Evolutionary conservation across 169 alveolate genomes (phyloP).

Genomic region (Plasmodium reichenowi): DNA sequence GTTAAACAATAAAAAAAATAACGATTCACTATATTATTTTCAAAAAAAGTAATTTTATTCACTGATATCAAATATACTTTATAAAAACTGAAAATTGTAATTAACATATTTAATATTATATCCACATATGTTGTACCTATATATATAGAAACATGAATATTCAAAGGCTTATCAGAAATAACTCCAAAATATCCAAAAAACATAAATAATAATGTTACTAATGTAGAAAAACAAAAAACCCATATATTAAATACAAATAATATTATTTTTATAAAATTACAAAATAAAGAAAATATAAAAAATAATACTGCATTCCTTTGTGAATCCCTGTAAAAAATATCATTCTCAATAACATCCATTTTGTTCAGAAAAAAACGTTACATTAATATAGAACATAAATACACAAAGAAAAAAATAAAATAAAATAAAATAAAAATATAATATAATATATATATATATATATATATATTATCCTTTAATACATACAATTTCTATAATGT

Average conservation of each 20-base stretch:
- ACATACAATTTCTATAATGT: too few species aligned
- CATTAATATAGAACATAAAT: background rate
- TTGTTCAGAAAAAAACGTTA: background rate
- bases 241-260: constrained; percentile 32
- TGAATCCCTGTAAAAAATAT: constrained; percentile 10
- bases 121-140: constrained; percentile 21
- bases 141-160: constrained; percentile 12
- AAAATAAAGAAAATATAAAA: constrained; percentile 44
- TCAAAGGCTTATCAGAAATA: constrained; percentile 20
- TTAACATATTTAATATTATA: constrained; percentile 36
- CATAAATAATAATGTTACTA: constrained; percentile 29
- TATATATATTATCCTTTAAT: background rate
- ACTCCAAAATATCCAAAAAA: constrained; percentile 60
- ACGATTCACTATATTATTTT: constrained; percentile 6
- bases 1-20: constrained; percentile 30
- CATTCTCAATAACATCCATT: constrained; percentile 36
- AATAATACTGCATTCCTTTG: constrained; percentile 17
- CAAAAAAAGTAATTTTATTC: constrained; percentile 4
- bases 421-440: constrained; percentile 5
- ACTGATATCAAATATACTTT: constrained; percentile 14
- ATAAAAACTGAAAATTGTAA: constrained; percentile 10
- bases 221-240: constrained; percentile 1
- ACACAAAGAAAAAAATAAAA: constrained; percentile 1
- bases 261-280: constrained; percentile 34
- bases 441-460: constrained; percentile 6